Percentiles rank a stretch among this genome's conserved stretches.
These are phyloP conservation scores for Phytophthora citricola DNA, from an alignment of 352 stramenopile species.

Conservation along the genomic window DNA sequence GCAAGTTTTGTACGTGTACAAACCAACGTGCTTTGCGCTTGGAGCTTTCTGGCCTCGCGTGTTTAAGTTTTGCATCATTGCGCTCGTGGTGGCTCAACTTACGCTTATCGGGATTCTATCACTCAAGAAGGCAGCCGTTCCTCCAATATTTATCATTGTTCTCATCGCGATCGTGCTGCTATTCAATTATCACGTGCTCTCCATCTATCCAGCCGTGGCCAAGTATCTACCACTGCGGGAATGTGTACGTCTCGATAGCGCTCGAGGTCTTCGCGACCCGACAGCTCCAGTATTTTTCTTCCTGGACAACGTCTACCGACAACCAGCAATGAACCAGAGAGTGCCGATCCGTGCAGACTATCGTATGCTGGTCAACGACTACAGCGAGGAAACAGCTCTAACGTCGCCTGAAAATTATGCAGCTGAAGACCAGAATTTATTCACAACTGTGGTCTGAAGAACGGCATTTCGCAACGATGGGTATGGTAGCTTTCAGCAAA, in stretches of 20 bases:
- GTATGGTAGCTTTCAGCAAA: conserved; percentile 11
- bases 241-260: conserved; percentile 60
- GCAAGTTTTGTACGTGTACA: conserved; percentile 79
- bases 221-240: conserved; percentile 69
- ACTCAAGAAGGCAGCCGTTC: conserved; percentile 67
- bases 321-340: conserved; percentile 72
- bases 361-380: conserved; percentile 56
- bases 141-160: conserved; percentile 40
- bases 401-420: conserved; percentile 48
- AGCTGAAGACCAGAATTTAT: conserved; percentile 58
- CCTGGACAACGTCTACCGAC: conserved; percentile 71
- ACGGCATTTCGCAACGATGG: background rate
- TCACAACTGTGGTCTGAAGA: conserved; percentile 37
- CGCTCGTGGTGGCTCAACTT: conserved; percentile 75
- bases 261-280: conserved; percentile 40
- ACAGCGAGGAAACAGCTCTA: conserved; percentile 35
- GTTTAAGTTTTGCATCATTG: conserved; percentile 79
- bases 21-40: conserved; percentile 55
- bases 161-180: conserved; percentile 56
- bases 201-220: conserved; percentile 61
- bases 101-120: conserved; percentile 83
- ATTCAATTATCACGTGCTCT: conserved; percentile 67
- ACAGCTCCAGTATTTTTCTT: conserved; percentile 55
- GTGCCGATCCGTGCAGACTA: conserved; percentile 62
- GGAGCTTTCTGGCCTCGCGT: conserved; percentile 81